Base-by-base conservation (phyloP, 2,329 filamentous ascomycete genomes). In the Phialocephala subalpina region DNA sequence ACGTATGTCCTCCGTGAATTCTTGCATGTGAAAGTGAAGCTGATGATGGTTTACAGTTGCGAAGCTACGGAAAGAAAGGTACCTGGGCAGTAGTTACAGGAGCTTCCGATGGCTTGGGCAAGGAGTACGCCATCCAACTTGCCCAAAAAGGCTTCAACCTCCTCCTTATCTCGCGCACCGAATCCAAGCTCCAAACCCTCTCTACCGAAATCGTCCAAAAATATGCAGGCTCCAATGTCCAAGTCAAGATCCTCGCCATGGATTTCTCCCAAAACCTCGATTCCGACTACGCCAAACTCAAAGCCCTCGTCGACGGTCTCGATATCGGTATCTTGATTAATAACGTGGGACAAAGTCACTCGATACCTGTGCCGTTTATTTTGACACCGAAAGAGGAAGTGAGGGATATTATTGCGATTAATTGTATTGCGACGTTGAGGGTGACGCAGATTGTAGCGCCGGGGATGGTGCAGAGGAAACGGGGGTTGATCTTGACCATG, bases 1-100 rank as follows among this genome's bases (percentile, higher is more conserved):
- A 86, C 70, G 88, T 90, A 80, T 74, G 86, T 77, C 25, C 25
- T 36, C 2, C 22, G n/a, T 53, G 3, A 9, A 2, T 12, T 42
- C 14, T 6, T 33, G 2, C n/a, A 29, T 25, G 2, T 33, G 14
- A 38, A 22, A 1, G 27, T 20, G 1, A 25, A 4, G 7, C 11
- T 35, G 58, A 69, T 70, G 45, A 67, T 67, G 52, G 59, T 22
- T 20, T 2, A 29, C 66, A 97, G 95, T 89, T 99, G 65, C 90
- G 90, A 73, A 93, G 91, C 72, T 98, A 97, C 81, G 96, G 94
- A 72, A 91, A 91, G 73, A 93, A 93, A 75, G 95, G 95, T 68
- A 94, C 91, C 65, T 99, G 95, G 94, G 96, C 93, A 36, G 88
- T 99, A 63, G 87, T 99, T 47, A 99, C 96, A 29, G 96, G 96